Evolutionary conservation across 495 filamentous ascomycete species (phyloP).

Genomic region (Penicillium nucicola): DNA sequence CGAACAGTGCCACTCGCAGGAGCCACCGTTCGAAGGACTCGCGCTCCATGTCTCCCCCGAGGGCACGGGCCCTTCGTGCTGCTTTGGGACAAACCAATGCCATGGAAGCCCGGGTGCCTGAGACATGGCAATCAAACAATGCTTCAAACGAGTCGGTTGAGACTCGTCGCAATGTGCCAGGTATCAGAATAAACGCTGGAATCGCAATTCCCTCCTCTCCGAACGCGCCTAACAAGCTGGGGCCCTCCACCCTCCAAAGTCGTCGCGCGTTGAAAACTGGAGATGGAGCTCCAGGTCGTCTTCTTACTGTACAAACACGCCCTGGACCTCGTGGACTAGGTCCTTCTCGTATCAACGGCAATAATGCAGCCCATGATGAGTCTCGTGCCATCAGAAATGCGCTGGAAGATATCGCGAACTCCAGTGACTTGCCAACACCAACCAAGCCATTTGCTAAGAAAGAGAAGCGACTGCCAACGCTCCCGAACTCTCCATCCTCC

Average conservation of each 20-base stretch:
- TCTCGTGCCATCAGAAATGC: conserved; percentile 5
- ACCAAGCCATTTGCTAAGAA: conserved; percentile 31
- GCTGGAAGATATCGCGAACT: conserved; percentile 4
- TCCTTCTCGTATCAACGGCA: conserved; percentile 4
- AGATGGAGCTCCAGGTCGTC: conserved; percentile 13
- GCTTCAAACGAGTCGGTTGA: not conserved
- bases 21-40: conserved; percentile 24
- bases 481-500: conserved; percentile 46
- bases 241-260: conserved; percentile 30
- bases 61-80: conserved; percentile 32
- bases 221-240: conserved; percentile 1
- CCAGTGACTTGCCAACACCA: conserved; percentile 27
- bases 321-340: conserved; percentile 9
- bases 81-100: conserved; percentile 29
- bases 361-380: conserved; percentile 7
- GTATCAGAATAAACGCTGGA: conserved; percentile 12
- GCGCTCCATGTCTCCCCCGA: conserved; percentile 42
- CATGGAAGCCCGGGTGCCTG: conserved; percentile 5
- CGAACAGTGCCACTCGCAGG: conserved; percentile 27
- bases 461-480: conserved; percentile 45
- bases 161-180: conserved; percentile 16
- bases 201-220: conserved; percentile 5
- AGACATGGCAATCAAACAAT: conserved; percentile 5
- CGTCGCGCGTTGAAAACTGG: conserved; percentile 31
- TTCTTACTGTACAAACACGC: conserved; percentile 29